Base-by-base conservation (phyloP, 2,329 filamentous ascomycete genomes). In the Trichoderma sp. region DNA sequence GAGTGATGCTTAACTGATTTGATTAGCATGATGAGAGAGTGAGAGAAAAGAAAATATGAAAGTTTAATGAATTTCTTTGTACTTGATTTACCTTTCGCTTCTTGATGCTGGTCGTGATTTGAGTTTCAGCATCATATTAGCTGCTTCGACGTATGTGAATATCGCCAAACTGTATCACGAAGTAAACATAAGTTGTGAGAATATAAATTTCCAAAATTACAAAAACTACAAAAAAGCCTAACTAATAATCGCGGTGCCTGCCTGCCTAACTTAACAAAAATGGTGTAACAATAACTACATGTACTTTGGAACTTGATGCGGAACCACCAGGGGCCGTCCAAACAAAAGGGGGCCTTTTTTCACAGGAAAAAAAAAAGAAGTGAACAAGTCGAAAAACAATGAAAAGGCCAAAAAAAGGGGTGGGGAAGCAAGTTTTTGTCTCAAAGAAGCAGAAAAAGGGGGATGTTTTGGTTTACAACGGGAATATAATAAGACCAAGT, bases 301-400 rank as follows among this genome's bases (percentile, higher is more conserved):
- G 17, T 50, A 34, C 28, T 23, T 43, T n/a, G 26, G 26, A 64
- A 32, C 13, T 36, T 36, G 36, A 66, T 53, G 55, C 30, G 30
- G 53, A 66, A 66, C 63, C 63, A 23, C 63, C 63, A 66, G 63
- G 62, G 63, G 63, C 47, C 47, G 32, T 55, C 47, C 30, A 66
- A 28, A 66, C 23, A 23, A 32, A 17, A 11, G 8, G 39, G 43
- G 47, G 9, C 4, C 30, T 47, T 30, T 53, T 55, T 55, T 65
- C 62, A 66, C 39, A 55, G 8, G 39, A 47, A n/a, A 32, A 50
- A 55, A 39, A 66, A 30, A 66, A 55, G n/a, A 39, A 39, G 36
- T 39, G 36, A 39, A 66, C 12, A 32, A 34, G 36, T 30, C n/a
- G 39, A 65, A 17, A 39, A 65, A n/a, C 55, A 12, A 55, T 6